Evolutionary conservation across 202 grass and related monocot species (phyloP).

Genomic region (Musa balbisiana): DNA sequence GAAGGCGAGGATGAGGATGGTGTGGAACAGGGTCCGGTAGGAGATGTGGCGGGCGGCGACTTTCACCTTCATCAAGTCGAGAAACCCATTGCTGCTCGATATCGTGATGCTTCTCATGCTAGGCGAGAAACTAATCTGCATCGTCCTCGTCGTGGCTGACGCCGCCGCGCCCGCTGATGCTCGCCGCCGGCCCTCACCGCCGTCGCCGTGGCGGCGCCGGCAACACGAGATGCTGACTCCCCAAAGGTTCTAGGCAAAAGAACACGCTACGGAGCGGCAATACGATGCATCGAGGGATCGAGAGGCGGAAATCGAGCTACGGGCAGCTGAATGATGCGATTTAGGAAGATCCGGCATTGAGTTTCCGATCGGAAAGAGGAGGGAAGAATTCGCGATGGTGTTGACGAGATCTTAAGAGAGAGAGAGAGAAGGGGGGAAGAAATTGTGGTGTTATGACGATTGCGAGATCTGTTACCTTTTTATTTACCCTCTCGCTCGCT

Average conservation of each 20-base stretch:
- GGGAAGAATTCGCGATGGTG: not conserved
- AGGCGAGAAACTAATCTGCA: constrained; percentile 10
- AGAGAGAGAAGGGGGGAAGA: not conserved
- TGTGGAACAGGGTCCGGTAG: constrained; percentile 29
- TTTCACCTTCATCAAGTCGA: constrained; percentile 8
- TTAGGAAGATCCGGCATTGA: not conserved
- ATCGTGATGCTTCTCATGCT: constrained; percentile 16
- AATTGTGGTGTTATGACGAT: not conserved
- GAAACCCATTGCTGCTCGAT: constrained; percentile 5
- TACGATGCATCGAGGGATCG: not conserved
- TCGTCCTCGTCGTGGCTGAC: not conserved
- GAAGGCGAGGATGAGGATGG: constrained; percentile 62
- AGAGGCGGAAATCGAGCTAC: not conserved
- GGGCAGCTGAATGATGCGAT: not conserved
- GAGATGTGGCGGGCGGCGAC: constrained; percentile 4
- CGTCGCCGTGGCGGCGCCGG: not conserved
- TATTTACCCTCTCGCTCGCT: not conserved
- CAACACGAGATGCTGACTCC: not conserved
- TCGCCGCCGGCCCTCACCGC: not conserved
- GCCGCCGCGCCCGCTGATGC: not conserved
- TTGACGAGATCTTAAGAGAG: not conserved
- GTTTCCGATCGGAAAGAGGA: not conserved
- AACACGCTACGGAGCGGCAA: not conserved
- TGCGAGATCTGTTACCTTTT: not conserved
- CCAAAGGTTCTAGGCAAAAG: not conserved